Percentiles rank a stretch among this genome's conserved stretches.
Evolutionary conservation across 2,329 filamentous ascomycete species (phyloP).

Genomic region (Aspergillus terreus): DNA sequence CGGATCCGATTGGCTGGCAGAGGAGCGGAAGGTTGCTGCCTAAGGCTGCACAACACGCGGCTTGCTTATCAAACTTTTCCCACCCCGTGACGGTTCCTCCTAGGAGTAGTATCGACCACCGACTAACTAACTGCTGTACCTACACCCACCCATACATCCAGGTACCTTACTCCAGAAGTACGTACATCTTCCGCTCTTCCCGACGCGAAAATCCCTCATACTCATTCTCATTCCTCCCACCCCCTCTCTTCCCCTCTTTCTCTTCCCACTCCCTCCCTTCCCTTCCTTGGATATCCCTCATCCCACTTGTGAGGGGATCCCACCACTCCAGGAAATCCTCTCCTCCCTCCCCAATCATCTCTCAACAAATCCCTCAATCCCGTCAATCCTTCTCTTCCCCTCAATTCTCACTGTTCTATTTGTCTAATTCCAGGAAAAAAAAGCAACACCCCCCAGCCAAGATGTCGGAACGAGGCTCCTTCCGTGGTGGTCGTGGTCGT

Average conservation of each 20-base stretch:
- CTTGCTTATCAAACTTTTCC: not conserved
- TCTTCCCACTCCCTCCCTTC: not conserved
- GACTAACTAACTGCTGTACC: too few relatives aligned
- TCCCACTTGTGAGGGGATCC: not conserved
- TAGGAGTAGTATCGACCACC: not conserved
- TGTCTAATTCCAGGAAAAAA: not conserved
- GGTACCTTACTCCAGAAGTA: too few relatives aligned
- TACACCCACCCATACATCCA: too few relatives aligned
- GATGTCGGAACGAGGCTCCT: constrained; percentile 49
- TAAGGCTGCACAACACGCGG: not conserved
- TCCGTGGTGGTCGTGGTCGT: constrained; percentile 50
- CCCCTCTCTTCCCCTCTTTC: not conserved
- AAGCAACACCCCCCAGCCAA: constrained; percentile 8
- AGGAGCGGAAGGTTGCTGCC: not conserved
- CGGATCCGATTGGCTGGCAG: too few relatives aligned
- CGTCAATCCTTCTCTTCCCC: not conserved
- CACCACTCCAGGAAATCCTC: not conserved
- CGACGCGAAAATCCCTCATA: constrained; percentile 24
- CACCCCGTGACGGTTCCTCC: constrained; percentile 3
- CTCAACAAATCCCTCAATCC: not conserved
- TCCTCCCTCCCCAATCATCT: constrained; percentile 5
- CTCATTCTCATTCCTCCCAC: constrained; percentile 4
- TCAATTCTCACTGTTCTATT: not conserved
- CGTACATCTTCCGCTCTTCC: not conserved
- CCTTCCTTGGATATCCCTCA: not conserved